These are phyloP conservation scores for Suaeda aralocaspica DNA, from an alignment of 148 eudicot species.

Conservation along the genomic window DNA sequence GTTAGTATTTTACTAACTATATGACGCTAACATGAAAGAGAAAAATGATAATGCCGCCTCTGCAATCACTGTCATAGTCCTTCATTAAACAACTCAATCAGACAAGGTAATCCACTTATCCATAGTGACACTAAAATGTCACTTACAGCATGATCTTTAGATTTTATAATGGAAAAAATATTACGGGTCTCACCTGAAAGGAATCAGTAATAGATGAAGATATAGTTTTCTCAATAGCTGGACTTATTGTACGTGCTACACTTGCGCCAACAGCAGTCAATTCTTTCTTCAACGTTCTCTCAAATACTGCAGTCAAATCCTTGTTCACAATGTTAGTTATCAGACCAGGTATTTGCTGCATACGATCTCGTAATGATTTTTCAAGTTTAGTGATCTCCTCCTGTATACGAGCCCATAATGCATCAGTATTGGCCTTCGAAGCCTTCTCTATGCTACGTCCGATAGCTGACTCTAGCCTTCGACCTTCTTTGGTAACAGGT, in stretches of 20 bases:
- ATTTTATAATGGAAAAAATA: background rate
- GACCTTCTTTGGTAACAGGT: conserved; percentile 75
- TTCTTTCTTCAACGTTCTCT: conserved; percentile 80
- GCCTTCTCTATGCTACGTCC: conserved; percentile 72
- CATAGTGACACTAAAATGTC: background rate
- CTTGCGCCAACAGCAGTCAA: conserved; percentile 54
- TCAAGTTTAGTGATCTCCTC: conserved; percentile 78
- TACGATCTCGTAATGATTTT: conserved; percentile 59
- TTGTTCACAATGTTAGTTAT: conserved; percentile 53
- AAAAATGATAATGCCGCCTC: background rate
- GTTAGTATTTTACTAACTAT: background rate
- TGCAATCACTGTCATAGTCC: background rate
- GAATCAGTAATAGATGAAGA: conserved; percentile 63
- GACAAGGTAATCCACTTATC: background rate
- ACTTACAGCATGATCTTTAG: background rate
- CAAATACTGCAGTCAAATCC: conserved; percentile 57
- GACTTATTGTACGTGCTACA: conserved; percentile 69
- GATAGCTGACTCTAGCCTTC: conserved; percentile 68
- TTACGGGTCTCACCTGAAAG: conserved; percentile 63
- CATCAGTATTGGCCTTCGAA: conserved; percentile 73
- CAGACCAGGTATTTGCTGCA: conserved; percentile 54
- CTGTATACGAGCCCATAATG: conserved; percentile 78
- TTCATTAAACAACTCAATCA: background rate
- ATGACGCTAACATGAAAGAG: background rate
- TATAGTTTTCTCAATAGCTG: conserved; percentile 65